Conservation (phyloP, 139 green algal genomes). For the Edaphochlamys debaryana region DNA sequence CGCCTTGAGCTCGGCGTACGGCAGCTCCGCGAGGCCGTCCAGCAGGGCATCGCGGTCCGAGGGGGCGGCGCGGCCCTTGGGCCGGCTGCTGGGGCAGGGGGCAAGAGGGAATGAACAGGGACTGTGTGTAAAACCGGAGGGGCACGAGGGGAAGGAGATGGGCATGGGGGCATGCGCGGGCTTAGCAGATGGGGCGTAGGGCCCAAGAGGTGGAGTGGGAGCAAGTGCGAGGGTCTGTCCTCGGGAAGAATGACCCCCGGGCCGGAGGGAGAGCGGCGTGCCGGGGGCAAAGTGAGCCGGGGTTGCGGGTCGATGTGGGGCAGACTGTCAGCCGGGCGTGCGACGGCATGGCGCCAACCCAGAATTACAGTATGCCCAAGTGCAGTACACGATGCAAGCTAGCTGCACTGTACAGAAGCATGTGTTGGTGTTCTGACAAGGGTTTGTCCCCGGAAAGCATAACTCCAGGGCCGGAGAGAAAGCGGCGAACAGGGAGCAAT, state of each 20-base stretch:
- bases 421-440: no score
- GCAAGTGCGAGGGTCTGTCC: neutral
- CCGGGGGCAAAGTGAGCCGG: neutral
- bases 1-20: slow-evolving; percentile 9
- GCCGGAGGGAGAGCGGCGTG: neutral
- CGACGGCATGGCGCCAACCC: neutral
- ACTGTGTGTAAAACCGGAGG: no score
- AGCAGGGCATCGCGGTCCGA: slow-evolving; percentile 12
- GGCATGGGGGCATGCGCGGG: no score
- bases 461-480: no score
- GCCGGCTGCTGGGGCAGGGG: no score
- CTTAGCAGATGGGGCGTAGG: no score
- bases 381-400: no score
- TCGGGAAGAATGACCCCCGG: neutral
- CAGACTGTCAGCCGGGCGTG: neutral
- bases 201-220: no score
- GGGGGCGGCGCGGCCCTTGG: no score
- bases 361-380: neutral
- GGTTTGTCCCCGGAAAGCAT: neutral
- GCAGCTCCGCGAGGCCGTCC: slow-evolving; percentile 8
- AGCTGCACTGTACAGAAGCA: neutral
- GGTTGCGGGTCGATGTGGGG: slow-evolving; percentile 4
- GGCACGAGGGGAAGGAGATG: no score
- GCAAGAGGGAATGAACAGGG: no score
- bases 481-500: neutral